Evolutionary conservation across 345 rosid genomes (phyloP), one percentile per base, ranked within the genome.

Genomic region (Gossypium sturtianum): DNA sequence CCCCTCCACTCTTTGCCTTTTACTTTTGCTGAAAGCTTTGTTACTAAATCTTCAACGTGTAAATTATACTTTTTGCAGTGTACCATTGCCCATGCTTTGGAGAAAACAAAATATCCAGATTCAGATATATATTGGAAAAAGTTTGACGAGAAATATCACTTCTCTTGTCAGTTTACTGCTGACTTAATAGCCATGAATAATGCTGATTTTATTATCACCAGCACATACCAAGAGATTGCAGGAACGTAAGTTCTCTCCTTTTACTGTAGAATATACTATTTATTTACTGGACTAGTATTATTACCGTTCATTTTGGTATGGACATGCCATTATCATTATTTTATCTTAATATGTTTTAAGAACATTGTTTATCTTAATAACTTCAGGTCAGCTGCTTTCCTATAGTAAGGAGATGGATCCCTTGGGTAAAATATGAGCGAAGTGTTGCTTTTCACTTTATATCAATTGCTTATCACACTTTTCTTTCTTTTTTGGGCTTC

Each of bases 101-200:
- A 93, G 91, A 96, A 96, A 82, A 93, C 99, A 10, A 96, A 95
- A 83, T 96, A 93, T 87, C 97, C 97, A n/a, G 97, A 96, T 70
- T 96, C 99, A 44, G 98, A 96, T 87, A 86, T 96, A 66, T 96
- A 93, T 80, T 96, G 99, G 99, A 93, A 88, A 80, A 91, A 90
- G 12, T 96, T 88, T 72, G 98, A 95, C 54, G 89, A 84, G 20
- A 93, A 95, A 80, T 93, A 95, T 82, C 99, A 95, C 79, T 95
- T 95, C 89, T 90, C 98, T 48, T 95, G 99, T 77, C 99, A 93
- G 65, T 90, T 95, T 84, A 93, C 98, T 59, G 99, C 99, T 80
- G 99, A 95, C 80, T 66, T 95, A 41, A 84, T 95, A 72, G 99
- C 99, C 76, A 93, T 93, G 99, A 95, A 93, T 83, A 87, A 83